Base-by-base conservation (phyloP, 306 rosid genomes). In the Vigna angularis region DNA sequence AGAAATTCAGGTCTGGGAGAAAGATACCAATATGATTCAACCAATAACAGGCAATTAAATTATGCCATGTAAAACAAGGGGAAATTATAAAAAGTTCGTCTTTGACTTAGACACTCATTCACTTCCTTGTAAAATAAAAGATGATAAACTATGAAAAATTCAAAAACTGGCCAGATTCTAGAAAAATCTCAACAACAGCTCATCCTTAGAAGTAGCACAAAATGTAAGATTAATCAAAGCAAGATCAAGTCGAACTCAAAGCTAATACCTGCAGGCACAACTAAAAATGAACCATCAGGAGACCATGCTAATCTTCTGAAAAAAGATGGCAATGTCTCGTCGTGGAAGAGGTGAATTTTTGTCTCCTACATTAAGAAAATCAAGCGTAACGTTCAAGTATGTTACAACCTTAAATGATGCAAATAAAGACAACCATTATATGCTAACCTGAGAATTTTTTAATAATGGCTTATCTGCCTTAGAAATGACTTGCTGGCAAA, bases 291-390 rank as follows among this genome's bases (percentile, higher is more conserved):
- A 67, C 98, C 98, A 83, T 94, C 97, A 56, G 98, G 97, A 84
- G 97, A 94, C 98, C 98, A 94, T 34, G 97, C 86, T 80, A 89
- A 81, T 86, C 98, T 94, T 81, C 97, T 88, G 85, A 94, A 94
- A 85, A 94, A 94, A 72, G 98, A 94, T 36, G 97, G 97, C 86
- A 94, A 77, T 0, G 98, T 94, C 83, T 92, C 97, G 13, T 94
- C 97, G 16, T 90, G 93, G 83, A 94, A 94, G 65, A 94, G 95
- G 87, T 90, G 94, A 81, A 68, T 84, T 83, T 85, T 94, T 15
- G 79, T 75, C 9, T 90, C 83, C 97, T 94, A 93, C 90, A 84
- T 58, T 55, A 58, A 24, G 26, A 51, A 67, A 66, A 86, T 58
- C 73, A 66, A 55, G 70, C 30, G 28, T 66, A 65, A 83, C 78